Evolutionary conservation across 192 early-diverging fungal genomes (phyloP), one percentile per base, ranked within the genome.

Genomic region (Linnemannia elongata): DNA sequence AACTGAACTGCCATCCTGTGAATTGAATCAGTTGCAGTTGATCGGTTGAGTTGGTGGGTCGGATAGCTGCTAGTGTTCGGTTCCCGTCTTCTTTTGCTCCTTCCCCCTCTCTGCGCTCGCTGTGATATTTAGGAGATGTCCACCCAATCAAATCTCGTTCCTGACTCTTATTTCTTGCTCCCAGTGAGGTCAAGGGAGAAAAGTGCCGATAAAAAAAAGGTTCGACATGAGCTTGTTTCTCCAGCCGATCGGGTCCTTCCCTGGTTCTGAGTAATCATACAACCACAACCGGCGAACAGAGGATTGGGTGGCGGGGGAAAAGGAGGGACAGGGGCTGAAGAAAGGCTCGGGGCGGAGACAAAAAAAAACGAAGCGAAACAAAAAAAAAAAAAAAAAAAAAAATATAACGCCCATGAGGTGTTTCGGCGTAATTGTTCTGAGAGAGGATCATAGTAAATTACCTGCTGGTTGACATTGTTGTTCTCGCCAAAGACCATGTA

Each of bases 401-500:
- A 52, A 15, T 49, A 17, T 49, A 52, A 52, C 49, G 49, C 49
- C 49, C 49, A 52, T 18, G 49, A 52, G 44, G 9, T 22, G 4
- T 52, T 52, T 52, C 49, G 49, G 49, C 20, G 49, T 52, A 22
- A 20, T 52, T 52, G 18, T 52, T 22, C 5, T 45, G 44, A 45
- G 12, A 45, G 12, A 45, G n/a, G 8, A 8, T 6, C 24, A 57
- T 10, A 30, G 27, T 33, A 2, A 66, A 33, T 30, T 90, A 97
- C 96, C 93, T 99, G 98, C 83, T 98, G 95, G 90, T 99, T 99
- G 84, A 99, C 93, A 88, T 94, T 96, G 82, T 96, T 98, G 85
- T 98, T 97, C 76, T 97, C 94, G 45, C 97, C 96, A 94, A 99
- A 99, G 22, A 99, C 94, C 90, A 95, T 88, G 88, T 97, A 98